These are phyloP conservation scores for Pleoardoris graminearum DNA, from an alignment of 2,329 filamentous ascomycete species.

Conservation along the genomic window DNA sequence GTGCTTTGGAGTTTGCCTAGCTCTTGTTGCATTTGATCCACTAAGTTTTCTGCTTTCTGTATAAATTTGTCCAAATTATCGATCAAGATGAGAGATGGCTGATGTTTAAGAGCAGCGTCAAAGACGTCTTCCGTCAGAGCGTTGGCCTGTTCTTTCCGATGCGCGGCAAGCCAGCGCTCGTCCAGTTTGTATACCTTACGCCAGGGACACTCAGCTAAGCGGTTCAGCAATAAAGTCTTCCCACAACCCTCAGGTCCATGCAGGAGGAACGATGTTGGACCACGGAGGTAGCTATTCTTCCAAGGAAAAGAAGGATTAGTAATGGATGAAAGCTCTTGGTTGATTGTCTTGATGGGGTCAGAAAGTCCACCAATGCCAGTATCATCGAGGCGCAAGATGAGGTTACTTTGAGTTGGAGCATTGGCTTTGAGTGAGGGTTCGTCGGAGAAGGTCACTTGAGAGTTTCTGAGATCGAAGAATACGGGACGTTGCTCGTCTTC, in stretches of 20 bases:
- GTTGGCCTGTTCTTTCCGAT: conserved; percentile 52
- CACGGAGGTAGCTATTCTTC: conserved; percentile 33
- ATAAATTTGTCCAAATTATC: conserved; percentile 73
- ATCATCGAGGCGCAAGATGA: conserved; percentile 36
- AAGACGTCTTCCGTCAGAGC: conserved; percentile 67
- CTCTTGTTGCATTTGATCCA: conserved; percentile 28
- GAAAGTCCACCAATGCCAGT: conserved; percentile 69
- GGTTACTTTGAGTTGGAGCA: not conserved
- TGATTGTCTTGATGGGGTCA: conserved; percentile 66
- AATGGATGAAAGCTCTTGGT: conserved; percentile 61
- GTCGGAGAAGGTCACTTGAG: conserved; percentile 26
- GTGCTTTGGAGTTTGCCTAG: conserved; percentile 58
- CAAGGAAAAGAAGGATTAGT: conserved; percentile 19
- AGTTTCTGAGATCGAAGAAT: conserved; percentile 35
- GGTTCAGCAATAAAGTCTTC: conserved; percentile 74
- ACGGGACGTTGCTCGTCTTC: conserved; percentile 30
- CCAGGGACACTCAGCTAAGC: conserved; percentile 69
- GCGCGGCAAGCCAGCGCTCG: conserved; percentile 45
- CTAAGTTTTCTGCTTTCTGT: conserved; percentile 35
- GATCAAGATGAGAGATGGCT: conserved; percentile 78
- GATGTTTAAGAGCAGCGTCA: conserved; percentile 65
- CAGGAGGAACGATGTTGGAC: conserved; percentile 66
- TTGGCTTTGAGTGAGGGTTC: not conserved
- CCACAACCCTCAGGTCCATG: conserved; percentile 84
- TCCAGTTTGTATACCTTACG: conserved; percentile 67